phyloP scores from a whole-genome alignment of 495 filamentous ascomycete species.

The Neurospora sp. region DNA sequence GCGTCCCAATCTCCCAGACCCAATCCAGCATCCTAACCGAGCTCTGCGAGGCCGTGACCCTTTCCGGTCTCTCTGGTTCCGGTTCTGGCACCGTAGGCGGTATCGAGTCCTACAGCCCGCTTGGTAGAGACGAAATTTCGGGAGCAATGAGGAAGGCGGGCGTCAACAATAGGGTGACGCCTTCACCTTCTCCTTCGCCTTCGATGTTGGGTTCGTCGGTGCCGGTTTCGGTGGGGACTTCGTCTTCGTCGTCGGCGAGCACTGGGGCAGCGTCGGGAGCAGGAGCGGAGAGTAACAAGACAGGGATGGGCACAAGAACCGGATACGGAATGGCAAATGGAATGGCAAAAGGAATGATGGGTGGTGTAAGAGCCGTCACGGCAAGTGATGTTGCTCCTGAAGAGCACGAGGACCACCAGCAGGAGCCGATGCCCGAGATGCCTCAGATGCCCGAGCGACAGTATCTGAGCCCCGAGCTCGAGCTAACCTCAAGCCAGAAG shows the following conservation, averaged over 20 bases:
- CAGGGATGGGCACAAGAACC: background rate
- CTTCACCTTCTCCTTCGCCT: background rate
- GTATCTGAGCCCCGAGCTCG: background rate
- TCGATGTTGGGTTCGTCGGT: background rate
- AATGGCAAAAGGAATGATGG: background rate
- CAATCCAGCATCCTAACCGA: slow-evolving; percentile 18
- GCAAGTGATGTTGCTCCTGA: background rate
- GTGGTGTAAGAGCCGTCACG: background rate
- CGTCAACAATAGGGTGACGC: background rate
- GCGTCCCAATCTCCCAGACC: slow-evolving; percentile 7
- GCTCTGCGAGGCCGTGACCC: slow-evolving; percentile 15
- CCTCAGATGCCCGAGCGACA: slow-evolving; percentile 23
- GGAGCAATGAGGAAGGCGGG: background rate
- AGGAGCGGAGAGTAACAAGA: background rate
- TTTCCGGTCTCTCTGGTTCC: background rate
- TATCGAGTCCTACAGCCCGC: slow-evolving; percentile 13
- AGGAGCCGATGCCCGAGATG: background rate
- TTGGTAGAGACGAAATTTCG: background rate
- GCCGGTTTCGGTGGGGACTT: background rate
- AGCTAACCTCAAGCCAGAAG: background rate
- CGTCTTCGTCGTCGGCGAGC: background rate
- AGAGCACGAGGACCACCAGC: background rate
- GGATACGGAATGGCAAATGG: background rate
- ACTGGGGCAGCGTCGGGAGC: background rate
- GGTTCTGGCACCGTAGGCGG: background rate